Evolutionary conservation across 2,329 filamentous ascomycete species (phyloP).

Genomic region (Calonectria hawksworthii): DNA sequence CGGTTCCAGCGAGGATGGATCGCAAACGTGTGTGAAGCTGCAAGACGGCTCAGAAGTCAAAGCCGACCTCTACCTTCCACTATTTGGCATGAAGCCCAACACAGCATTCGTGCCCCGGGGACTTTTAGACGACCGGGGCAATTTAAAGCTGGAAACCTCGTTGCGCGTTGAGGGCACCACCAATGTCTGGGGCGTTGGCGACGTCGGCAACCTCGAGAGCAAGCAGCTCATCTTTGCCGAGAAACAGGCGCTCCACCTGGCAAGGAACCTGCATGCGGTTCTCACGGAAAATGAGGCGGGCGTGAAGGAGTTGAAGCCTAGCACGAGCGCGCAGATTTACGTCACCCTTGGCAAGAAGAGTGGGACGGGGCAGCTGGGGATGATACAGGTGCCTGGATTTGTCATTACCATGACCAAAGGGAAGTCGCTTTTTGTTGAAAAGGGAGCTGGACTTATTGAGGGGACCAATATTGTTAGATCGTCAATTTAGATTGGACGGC

Average conservation of each 20-base stretch:
- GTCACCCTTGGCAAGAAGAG: background rate
- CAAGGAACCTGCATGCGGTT: background rate
- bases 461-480: background rate
- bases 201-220: conserved; percentile 31
- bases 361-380: background rate
- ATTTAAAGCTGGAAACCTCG: conserved; percentile 41
- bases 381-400: background rate
- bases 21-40: conserved; percentile 1
- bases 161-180: conserved; percentile 36
- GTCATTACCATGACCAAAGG: background rate
- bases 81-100: conserved; percentile 47
- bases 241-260: background rate
- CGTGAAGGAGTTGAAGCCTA: background rate
- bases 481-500: background rate
- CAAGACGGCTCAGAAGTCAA: conserved; percentile 42
- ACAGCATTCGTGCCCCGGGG: conserved; percentile 43
- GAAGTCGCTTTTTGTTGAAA: background rate
- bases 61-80: conserved; percentile 48
- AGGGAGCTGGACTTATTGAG: background rate
- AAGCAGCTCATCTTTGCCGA: conserved; percentile 1
- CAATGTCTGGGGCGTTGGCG: conserved; percentile 48
- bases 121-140: conserved; percentile 41
- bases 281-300: background rate
- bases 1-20: background rate
- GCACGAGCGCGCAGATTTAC: background rate